Percentiles rank a stretch among this genome's conserved stretches.
Conservation (phyloP, 768 basidiomycete species). For the Suillus subaureus region DNA sequence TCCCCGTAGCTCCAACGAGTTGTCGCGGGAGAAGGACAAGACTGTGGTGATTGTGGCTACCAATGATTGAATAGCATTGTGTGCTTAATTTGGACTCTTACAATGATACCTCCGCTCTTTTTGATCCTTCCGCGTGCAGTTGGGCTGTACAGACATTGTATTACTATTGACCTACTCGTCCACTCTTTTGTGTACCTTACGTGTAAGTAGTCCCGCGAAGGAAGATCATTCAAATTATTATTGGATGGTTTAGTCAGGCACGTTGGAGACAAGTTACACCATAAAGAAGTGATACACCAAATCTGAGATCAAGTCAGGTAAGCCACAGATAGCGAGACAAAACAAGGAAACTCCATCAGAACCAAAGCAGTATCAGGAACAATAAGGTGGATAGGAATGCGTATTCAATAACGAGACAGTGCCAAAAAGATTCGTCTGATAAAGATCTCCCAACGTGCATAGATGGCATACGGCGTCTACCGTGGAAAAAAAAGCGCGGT, state of each 20-base stretch:
- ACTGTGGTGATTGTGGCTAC: neutral
- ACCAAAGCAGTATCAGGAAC: neutral
- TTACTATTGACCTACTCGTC: neutral
- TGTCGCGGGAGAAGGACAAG: constrained; percentile 15
- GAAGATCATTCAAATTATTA: neutral
- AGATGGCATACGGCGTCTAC: neutral
- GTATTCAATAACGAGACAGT: neutral
- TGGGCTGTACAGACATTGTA: neutral
- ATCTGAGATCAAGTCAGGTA: neutral
- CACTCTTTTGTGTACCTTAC: neutral
- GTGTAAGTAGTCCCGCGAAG: too few relatives aligned
- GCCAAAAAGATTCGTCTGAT: neutral
- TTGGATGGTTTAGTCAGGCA: neutral
- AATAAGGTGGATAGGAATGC: neutral
- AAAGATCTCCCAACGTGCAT: neutral
- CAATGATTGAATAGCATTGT: neutral
- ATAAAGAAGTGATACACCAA: neutral
- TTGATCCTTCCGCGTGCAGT: neutral
- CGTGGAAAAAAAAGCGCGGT: neutral
- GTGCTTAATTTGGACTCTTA: neutral
- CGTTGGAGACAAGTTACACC: neutral
- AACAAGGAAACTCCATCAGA: neutral
- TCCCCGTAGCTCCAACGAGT: constrained; percentile 17
- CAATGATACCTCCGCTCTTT: neutral
- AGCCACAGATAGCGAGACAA: neutral